These are phyloP conservation scores for Quercus ilex DNA, from an alignment of 306 rosid genomes.

Conservation along the genomic window DNA sequence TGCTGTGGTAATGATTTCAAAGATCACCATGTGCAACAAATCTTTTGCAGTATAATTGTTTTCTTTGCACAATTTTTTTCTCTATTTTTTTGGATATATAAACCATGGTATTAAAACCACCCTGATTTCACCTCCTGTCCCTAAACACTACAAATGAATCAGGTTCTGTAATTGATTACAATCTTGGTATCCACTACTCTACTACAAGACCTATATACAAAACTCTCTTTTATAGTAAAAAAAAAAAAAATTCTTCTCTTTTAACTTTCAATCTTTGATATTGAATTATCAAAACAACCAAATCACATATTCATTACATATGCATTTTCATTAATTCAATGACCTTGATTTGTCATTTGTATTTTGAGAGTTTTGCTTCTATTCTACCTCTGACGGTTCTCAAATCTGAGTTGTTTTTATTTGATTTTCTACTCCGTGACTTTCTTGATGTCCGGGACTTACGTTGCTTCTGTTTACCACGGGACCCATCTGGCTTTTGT, in stretches of 20 bases:
- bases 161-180: background rate
- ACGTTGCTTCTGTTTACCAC: slow-evolving; percentile 23
- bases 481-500: slow-evolving; percentile 12
- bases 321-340: background rate
- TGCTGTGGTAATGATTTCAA: no score
- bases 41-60: no score
- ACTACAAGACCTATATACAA: background rate
- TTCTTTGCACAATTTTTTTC: no score
- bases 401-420: slow-evolving; percentile 28
- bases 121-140: no score
- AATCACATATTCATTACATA: background rate
- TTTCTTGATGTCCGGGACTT: slow-evolving; percentile 23
- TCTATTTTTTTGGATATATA: no score
- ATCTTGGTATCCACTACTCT: background rate
- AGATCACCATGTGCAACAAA: no score
- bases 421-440: slow-evolving; percentile 35
- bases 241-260: background rate
- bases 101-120: no score
- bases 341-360: slow-evolving; percentile 19
- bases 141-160: no score
- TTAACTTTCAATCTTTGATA: background rate
- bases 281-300: background rate
- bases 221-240: background rate
- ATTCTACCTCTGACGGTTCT: slow-evolving; percentile 67
- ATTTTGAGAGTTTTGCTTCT: slow-evolving; percentile 49